phyloP scores from a whole-genome alignment of 1,284 basidiomycete genomes.

The Cutaneotrichosporon mucoides region DNA sequence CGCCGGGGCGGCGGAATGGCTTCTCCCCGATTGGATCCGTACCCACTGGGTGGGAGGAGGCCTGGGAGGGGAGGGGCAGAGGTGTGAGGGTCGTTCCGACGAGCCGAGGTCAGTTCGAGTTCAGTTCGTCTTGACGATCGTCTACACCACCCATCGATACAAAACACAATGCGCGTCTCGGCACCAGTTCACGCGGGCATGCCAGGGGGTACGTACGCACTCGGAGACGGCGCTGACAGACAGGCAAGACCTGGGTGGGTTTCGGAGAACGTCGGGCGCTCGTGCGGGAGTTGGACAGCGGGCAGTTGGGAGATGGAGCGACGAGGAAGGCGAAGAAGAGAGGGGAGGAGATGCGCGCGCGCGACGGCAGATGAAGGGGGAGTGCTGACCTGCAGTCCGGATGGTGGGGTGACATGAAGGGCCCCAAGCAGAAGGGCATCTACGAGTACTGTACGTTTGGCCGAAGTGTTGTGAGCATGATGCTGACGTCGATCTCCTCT shows the following conservation, averaged over 20 bases:
- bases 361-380: background rate
- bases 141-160: slow-evolving; percentile 7
- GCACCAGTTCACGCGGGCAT: slow-evolving; percentile 61
- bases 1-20: slow-evolving; percentile 8
- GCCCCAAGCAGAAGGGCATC: slow-evolving; percentile 72
- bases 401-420: slow-evolving; percentile 85
- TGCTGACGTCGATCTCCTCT: slow-evolving; percentile 7
- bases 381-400: slow-evolving; percentile 57
- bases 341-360: background rate
- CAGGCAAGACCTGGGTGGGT: slow-evolving; percentile 44
- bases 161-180: slow-evolving; percentile 62
- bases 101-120: background rate
- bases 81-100: too few relatives aligned
- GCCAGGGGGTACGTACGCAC: slow-evolving; percentile 60
- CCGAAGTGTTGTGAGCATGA: background rate
- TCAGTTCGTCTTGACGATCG: background rate
- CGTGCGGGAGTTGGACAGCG: background rate
- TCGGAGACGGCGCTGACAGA: slow-evolving; percentile 6
- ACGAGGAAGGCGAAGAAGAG: background rate
- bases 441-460: slow-evolving; percentile 68
- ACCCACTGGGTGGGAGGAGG: background rate
- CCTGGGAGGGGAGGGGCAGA: background rate
- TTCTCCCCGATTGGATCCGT: slow-evolving; percentile 8
- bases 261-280: background rate
- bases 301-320: background rate